Base-by-base conservation (phyloP, 169 alveolate genomes). In the Theileria sp. region DNA sequence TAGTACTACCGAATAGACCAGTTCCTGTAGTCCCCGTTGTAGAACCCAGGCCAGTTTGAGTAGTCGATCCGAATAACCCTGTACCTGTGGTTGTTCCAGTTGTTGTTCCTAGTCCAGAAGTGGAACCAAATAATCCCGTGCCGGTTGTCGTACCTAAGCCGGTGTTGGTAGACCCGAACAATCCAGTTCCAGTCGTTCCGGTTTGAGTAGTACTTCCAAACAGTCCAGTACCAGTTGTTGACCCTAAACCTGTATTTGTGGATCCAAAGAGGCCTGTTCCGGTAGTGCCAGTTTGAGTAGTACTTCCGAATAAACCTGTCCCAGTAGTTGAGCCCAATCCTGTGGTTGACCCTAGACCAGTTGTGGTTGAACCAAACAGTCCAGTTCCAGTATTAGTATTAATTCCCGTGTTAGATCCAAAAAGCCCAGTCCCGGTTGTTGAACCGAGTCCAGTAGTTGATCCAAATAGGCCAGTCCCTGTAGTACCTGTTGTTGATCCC, bases 171-270 rank as follows among this genome's bases (percentile, higher is more conserved):
- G 85, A 77, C 0, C 85, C 85, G 36, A 75, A 75, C 9, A 75
- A 56, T 72, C 85, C 85, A 77, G 85, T 72, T 21, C 86, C 74
- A 25, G 85, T 50, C 1, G 78, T 54, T 1, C 80, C 49, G 0
- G 84, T 77, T 72, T 74, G 86, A 13, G 67, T 61, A n/a, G 85
- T 77, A 58, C 69, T 71, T 54, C 86, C 86, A 13, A 79, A 79
- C 17, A 79, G 36, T n/a, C 86, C 86, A 2, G 66, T 15, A n/a
- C 25, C n/a, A 58, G 79, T 51, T 1, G 79, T 51, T 21, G 79
- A 34, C 3, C 68, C 36, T 7, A 60, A 25, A 23, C 68, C 68
- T 25, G 68, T 60, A 17, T 68, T 54, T 1, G 88, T 80, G 15
- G 75, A 49, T 4, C 86, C 86, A 73, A 74, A 80, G 21, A 78